Evolutionary conservation across 2,329 filamentous ascomycete species (phyloP), one percentile per base, ranked within the genome.

Genomic region (Elsinoe fawcettii): DNA sequence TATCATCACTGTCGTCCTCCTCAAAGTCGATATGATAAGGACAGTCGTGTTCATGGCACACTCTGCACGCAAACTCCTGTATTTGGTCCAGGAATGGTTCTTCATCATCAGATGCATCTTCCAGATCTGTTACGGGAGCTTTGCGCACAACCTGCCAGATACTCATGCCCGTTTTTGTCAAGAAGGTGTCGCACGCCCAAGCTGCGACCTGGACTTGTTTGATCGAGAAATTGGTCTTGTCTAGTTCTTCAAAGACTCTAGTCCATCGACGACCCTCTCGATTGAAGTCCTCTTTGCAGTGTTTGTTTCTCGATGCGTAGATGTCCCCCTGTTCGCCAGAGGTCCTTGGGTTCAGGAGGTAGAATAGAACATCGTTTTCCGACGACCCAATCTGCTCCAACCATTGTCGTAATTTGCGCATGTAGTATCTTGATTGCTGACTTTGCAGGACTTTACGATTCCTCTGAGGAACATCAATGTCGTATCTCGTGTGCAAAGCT

Each of bases 141-240:
- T 66, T 66, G 51, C 68, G 61, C 14, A 67, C 72, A 23, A 76
- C 60, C 36, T 75, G 73, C 73, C 72, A 75, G 2, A 75, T 58
- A 36, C 68, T 71, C 55, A 75, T 69, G 1, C 63, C 62, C 14
- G 68, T 66, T 18, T 69, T 63, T 3, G 66, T 62, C 14, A 69
- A 61, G 32, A 75, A 73, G 5, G 64, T 64, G 18, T 70, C 65
- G 58, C 73, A 74, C 3, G 70, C 64, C 3, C 70, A 56, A 11
- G 67, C 71, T 7, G 71, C 67, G 51, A 66, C 62, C 14, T 64
- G 66, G 4, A 74, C 54, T 6, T 59, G 60, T 3, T 57, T 59
- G 2, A 63, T 43, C 1, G 61, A 62, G 1, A 68, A 61, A 20
- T 60, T n/a, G 2, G 65, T 61, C 2, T 75, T 64, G 14, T 60